Base-by-base conservation (phyloP, 495 filamentous ascomycete species). In the Parathielavia appendiculata region DNA sequence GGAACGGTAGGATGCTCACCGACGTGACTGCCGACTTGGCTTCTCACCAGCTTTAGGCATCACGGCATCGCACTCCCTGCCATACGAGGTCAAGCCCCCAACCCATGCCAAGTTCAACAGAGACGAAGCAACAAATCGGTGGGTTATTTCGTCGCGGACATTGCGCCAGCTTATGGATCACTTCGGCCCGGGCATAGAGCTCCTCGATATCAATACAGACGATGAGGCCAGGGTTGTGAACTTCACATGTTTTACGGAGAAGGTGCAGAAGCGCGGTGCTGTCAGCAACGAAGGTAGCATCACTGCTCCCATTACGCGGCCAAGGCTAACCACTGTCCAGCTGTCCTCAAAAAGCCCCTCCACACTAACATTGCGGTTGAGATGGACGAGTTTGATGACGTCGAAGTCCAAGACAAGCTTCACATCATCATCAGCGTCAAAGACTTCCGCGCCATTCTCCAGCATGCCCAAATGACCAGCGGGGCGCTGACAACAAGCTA, bases 171-270 rank as follows among this genome's bases (percentile, higher is more conserved):
- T 95, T 52, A 86, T 90, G 62, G 91, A 95, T 43, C 90, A 97
- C 69, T 98, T 97, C 69, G 90, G 88, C 6, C 81, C 85, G 2
- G 91, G 86, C 26, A 92, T 95, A 16, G 93, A 98, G 69, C 89
- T 95, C 60, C 79, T 98, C 9, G 92, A 96, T 61, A 87, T 97
- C 54, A 88, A 86, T 67, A 83, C 84, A 9, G 87, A 95, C 38
- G 71, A 74, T 17, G 76, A 79, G 0, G 65, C 66, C n/a, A 56
- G 57, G 30, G 66, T 73, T 16, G 73, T 79, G 23, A 85, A 88
- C 47, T 95, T 98, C 63, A 97, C 90, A 2, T 97, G 92, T 69
- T 97, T 92, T 65, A 97, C 92, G 1, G 93, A 96, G 64, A 96
- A 93, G 69, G 81, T 92, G 26, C 65, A 69, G 43, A 70, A 66